A percentile compares a stretch with the other conserved stretches of the same genome.
phyloP scores from a whole-genome alignment of 768 basidiomycete species.

The Mycena crocata region DNA sequence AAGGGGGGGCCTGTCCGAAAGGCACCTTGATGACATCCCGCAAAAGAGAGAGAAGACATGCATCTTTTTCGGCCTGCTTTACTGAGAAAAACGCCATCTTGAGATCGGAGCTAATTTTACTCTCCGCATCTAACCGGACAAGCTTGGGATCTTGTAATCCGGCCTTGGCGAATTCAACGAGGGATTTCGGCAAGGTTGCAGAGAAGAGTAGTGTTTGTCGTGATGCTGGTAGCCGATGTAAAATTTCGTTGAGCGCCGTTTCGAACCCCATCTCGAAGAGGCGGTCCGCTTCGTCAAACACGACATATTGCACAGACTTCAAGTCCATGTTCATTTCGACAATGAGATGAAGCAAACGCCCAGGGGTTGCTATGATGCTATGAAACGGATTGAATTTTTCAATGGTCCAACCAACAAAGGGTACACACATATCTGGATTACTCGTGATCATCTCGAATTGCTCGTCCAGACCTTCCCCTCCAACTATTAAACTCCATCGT shows the following conservation, averaged over 20 bases:
- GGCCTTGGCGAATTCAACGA: constrained; percentile 99
- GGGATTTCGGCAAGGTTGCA: constrained; percentile 93
- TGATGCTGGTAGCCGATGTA: constrained; percentile 85
- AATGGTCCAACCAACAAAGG: constrained; percentile 25
- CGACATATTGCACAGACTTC: constrained; percentile 86
- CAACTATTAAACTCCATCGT: constrained; percentile 95
- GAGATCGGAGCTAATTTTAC: constrained; percentile 94
- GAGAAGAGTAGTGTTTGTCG: constrained; percentile 97
- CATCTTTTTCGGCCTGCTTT: constrained; percentile 94
- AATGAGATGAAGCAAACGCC: constrained; percentile 94
- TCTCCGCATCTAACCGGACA: constrained; percentile 95
- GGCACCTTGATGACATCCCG: constrained; percentile 91
- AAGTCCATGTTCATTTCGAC: constrained; percentile 98
- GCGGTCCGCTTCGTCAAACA: constrained; percentile 98
- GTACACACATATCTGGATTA: constrained; percentile 94
- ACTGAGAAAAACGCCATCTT: constrained; percentile 95
- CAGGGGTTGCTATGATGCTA: constrained; percentile 97
- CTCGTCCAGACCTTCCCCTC: constrained; percentile 94
- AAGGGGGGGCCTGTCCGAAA: constrained; percentile 51
- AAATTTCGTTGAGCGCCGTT: constrained; percentile 89
- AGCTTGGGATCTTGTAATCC: constrained; percentile 94
- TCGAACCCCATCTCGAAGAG: constrained; percentile 99
- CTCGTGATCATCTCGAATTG: constrained; percentile 96
- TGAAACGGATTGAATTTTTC: constrained; percentile 26
- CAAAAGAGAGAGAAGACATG: constrained; percentile 84